phyloP scores from a whole-genome alignment of 352 stramenopile genomes.

The Phytophthora nicotianae region DNA sequence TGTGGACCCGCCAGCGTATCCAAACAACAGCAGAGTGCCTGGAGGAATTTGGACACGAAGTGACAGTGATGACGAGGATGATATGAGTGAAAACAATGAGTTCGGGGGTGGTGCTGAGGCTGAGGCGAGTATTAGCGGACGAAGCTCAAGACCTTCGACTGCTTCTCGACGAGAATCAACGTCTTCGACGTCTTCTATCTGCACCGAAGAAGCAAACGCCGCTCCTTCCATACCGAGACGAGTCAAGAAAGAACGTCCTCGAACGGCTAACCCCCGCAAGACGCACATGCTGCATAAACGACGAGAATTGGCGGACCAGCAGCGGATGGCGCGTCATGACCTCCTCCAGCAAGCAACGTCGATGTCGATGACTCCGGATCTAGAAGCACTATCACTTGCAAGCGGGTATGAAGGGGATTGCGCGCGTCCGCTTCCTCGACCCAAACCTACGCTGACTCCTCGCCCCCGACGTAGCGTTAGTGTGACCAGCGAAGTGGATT shows the following conservation, averaged over 20 bases:
- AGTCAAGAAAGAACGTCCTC: constrained; percentile 57
- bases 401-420: constrained; percentile 7
- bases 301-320: constrained; percentile 53
- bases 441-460: constrained; percentile 5
- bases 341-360: constrained; percentile 31
- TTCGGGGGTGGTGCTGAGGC: not conserved
- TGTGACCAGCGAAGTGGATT: constrained; percentile 13
- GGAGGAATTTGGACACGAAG: constrained; percentile 61
- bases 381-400: constrained; percentile 33
- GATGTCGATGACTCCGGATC: constrained; percentile 38
- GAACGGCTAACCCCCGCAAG: constrained; percentile 73
- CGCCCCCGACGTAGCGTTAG: constrained; percentile 7
- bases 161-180: constrained; percentile 5
- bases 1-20: constrained; percentile 67
- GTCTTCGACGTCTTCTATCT: constrained; percentile 12
- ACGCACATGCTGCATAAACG: constrained; percentile 64
- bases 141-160: constrained; percentile 1
- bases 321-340: constrained; percentile 23
- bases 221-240: constrained; percentile 3
- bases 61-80: constrained; percentile 29
- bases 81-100: constrained; percentile 22
- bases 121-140: not conserved
- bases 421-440: constrained; percentile 5
- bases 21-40: constrained; percentile 56
- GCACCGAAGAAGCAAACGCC: constrained; percentile 10